A percentile compares a stretch with the other conserved stretches of the same genome.
These are phyloP conservation scores for Mortierella antarctica DNA, from an alignment of 192 early-diverging fungal genomes.

Conservation along the genomic window DNA sequence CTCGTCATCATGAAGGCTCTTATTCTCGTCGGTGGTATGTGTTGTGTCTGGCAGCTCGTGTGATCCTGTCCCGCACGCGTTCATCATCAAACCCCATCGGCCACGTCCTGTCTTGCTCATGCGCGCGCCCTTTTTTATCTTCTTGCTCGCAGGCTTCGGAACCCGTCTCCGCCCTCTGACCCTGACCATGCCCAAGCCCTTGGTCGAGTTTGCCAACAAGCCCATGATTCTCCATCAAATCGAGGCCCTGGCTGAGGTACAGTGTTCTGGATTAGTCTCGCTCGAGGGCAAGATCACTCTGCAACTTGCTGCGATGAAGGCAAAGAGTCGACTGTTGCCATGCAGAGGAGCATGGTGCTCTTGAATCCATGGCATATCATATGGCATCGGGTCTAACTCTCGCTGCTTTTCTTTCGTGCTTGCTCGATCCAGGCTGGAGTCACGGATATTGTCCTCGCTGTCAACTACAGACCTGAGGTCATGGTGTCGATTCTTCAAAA, in stretches of 20 bases:
- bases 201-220: conserved; percentile 99
- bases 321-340: no score
- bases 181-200: conserved; percentile 95
- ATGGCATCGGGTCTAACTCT: background rate
- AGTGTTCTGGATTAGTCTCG: conserved; percentile 11
- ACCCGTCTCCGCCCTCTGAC: conserved; percentile 98
- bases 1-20: conserved; percentile 78
- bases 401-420: background rate
- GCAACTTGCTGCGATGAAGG: no score
- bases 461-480: conserved; percentile 98
- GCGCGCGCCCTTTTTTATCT: background rate
- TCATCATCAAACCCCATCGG: background rate
- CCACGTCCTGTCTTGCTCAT: background rate
- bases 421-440: conserved; percentile 84
- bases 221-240: conserved; percentile 99
- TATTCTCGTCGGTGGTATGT: conserved; percentile 84
- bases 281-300: no score
- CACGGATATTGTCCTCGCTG: conserved; percentile 96
- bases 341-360: no score
- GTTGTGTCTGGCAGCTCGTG: background rate
- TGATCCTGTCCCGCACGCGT: background rate
- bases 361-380: background rate
- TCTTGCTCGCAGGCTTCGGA: conserved; percentile 81
- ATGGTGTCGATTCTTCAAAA: conserved; percentile 95
- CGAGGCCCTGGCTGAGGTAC: conserved; percentile 95